phyloP scores from a whole-genome alignment of 202 grass and related monocot species.

The Carex arenaria region DNA sequence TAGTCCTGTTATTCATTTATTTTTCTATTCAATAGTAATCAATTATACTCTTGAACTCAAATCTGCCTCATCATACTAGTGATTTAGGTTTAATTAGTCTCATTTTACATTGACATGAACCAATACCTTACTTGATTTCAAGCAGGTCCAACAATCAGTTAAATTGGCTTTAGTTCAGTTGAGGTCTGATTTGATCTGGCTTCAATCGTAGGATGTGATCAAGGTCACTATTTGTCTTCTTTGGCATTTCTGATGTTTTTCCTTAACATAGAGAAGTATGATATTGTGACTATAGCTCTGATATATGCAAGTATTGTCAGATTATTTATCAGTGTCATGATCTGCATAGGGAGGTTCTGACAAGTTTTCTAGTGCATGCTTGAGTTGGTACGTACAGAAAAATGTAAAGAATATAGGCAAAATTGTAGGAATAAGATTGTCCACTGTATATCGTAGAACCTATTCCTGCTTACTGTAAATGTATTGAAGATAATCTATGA shows the following conservation, averaged over 20 bases:
- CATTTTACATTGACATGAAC: not conserved
- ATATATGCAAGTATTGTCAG: not conserved
- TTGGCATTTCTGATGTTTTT: constrained; percentile 1
- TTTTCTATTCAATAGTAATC: not conserved
- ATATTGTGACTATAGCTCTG: not conserved
- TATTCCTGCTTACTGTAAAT: constrained; percentile 21
- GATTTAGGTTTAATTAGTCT: not conserved
- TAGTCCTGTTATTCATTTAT: not conserved
- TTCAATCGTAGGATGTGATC: not conserved
- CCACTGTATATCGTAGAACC: not conserved
- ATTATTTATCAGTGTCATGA: not conserved
- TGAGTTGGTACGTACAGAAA: constrained; percentile 5
- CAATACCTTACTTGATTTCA: not conserved
- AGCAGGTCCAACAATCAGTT: not conserved
- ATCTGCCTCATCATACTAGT: not conserved
- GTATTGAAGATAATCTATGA: not conserved
- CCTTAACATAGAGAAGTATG: constrained; percentile 6
- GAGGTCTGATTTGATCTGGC: not conserved
- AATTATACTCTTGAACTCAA: not conserved
- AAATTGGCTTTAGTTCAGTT: not conserved
- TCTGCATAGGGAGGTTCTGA: not conserved
- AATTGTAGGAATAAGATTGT: not conserved
- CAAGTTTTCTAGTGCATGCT: constrained; percentile 16
- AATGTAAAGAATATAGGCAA: constrained; percentile 19
- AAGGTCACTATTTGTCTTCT: not conserved